Evolutionary conservation across 495 filamentous ascomycete genomes (phyloP).

Genomic region (Geopyxis carbonaria): DNA sequence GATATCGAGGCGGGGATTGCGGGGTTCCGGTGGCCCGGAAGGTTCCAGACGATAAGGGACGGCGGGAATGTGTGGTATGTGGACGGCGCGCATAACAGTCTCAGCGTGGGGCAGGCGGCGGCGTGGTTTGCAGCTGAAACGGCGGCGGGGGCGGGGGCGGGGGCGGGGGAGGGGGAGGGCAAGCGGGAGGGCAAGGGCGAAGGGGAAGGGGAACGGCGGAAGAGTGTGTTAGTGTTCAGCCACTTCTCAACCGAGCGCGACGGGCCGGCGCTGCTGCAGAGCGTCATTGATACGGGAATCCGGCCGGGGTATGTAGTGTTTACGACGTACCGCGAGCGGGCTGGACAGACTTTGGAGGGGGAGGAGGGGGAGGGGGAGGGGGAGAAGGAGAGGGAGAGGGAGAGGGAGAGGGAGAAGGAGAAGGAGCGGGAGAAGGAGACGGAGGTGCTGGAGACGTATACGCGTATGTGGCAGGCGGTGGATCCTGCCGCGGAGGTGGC

Average conservation of each 20-base stretch:
- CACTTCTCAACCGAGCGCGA: conserved; percentile 57
- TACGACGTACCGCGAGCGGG: conserved; percentile 13
- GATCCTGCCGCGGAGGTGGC: conserved; percentile 19
- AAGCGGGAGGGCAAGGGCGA: neutral
- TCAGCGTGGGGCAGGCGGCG: conserved; percentile 29
- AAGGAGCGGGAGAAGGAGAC: conserved; percentile 13
- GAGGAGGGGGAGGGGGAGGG: no score
- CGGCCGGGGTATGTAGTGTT: conserved; percentile 22
- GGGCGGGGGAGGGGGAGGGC: neutral
- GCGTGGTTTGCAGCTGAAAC: conserved; percentile 32
- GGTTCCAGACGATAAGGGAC: conserved; percentile 29
- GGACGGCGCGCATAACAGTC: conserved; percentile 34
- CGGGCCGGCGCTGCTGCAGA: conserved; percentile 23
- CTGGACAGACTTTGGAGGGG: neutral
- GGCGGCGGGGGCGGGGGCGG: neutral
- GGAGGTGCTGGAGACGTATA: conserved; percentile 23
- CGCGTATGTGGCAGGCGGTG: conserved; percentile 18
- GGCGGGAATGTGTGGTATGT: conserved; percentile 28
- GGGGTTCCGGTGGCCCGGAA: conserved; percentile 29
- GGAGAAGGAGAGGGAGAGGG: neutral
- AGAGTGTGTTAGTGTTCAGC: conserved; percentile 57
- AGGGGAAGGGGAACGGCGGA: neutral
- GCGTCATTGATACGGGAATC: conserved; percentile 9
- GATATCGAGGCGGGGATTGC: conserved; percentile 26
- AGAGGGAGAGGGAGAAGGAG: conserved; percentile 23